phyloP scores from a whole-genome alignment of 78 protist species.

The Polysphondylium violaceum region DNA sequence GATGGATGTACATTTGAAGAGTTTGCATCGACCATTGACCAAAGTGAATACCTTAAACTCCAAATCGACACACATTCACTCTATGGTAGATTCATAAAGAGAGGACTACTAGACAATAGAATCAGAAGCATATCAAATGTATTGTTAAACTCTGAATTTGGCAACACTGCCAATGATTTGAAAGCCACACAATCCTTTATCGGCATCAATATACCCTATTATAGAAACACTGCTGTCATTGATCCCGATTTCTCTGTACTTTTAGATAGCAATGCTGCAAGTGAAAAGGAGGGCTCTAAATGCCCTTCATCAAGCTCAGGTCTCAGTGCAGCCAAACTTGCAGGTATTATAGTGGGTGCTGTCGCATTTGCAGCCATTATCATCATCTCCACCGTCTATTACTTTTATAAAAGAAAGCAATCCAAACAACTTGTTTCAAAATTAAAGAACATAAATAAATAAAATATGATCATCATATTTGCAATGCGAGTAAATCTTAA shows the following conservation, averaged over 20 bases:
- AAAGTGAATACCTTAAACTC: background rate
- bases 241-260: background rate
- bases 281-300: background rate
- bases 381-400: background rate
- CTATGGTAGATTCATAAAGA: background rate
- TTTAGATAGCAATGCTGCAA: background rate
- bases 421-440: no score
- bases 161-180: no score
- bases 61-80: background rate
- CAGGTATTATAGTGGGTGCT: conserved; percentile 39
- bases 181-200: no score
- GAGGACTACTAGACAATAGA: background rate
- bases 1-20: background rate
- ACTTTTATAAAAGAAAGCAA: background rate
- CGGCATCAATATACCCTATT: no score
- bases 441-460: no score
- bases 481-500: no score
- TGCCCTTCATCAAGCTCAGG: background rate
- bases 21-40: background rate
- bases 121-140: background rate
- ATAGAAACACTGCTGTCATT: no score
- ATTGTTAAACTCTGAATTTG: background rate
- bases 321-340: background rate
- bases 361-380: background rate
- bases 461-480: no score